Base-by-base conservation (phyloP, 2,329 filamentous ascomycete species). In the Talaromyces funiculosus region DNA sequence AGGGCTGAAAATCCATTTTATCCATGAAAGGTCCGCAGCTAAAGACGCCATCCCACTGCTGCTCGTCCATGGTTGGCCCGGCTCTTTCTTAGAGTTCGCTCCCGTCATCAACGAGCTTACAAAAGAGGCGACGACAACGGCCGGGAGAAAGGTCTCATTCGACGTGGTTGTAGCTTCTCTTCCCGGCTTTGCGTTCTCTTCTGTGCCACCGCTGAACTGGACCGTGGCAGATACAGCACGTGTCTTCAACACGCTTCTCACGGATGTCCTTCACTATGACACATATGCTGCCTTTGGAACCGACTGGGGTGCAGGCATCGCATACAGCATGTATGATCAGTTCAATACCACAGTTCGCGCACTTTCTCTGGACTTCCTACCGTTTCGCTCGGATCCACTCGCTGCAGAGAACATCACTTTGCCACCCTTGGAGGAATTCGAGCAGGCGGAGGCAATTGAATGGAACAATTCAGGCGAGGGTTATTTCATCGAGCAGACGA, bases 1-100 rank as follows among this genome's bases (percentile, higher is more conserved):
- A 42, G 55, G 38, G 12, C 18, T 57, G 35, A 20, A 43, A 1
- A 69, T 82, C 47, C 80, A 83, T 66, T 83, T 83, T 64, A 67
- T 74, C 0, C 80, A 78, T 2, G 69, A 83, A 0, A 82, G 82
- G 62, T 82, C 79, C 0, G 64, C 74, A 57, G 78, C 74, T 14
- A 56, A 69, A 4, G 73, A 78, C 66, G 81, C 81, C 0, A 72
- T 81, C 6, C 81, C 81, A 0, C 64, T 83, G n/a, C 62, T 76
- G 3, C 67, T 81, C 9, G 69, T 78, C 7, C 80, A 74, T 57
- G 72, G 72, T 24, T 74, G 72, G 68, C 72, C 72, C 18, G 72
- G 72, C 7, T 73, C 67, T 53, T 73, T 72, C 16, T 26, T 71
- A 3, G 72, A 73, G 29, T 73, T 73, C 18, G 62, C 72, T 3